These are phyloP conservation scores for Trichocladium antarcticum DNA, from an alignment of 495 filamentous ascomycete species.

Conservation along the genomic window DNA sequence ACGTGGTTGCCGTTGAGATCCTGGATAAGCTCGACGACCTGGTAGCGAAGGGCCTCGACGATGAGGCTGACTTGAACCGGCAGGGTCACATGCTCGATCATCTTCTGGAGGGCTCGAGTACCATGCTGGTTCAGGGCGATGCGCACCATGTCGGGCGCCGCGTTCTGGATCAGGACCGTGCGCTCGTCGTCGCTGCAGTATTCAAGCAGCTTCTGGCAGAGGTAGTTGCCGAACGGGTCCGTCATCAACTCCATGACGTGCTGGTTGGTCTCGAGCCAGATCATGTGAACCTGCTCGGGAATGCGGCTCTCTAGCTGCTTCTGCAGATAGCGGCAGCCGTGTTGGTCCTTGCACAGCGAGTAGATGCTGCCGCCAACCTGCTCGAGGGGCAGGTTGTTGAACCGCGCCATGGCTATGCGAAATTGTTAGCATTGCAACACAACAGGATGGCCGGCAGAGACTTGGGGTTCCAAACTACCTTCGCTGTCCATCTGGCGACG, in stretches of 20 bases:
- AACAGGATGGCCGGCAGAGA: too few species aligned
- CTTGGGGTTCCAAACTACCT: slow-evolving; percentile 29
- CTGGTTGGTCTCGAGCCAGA: slow-evolving; percentile 81
- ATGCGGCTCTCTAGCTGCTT: slow-evolving; percentile 90
- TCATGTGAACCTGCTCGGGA: slow-evolving; percentile 73
- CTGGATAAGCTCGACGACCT: slow-evolving; percentile 87
- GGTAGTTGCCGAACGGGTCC: slow-evolving; percentile 96
- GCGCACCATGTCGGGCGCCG: slow-evolving; percentile 68
- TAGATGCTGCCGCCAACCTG: slow-evolving; percentile 72
- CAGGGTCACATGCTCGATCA: slow-evolving; percentile 92
- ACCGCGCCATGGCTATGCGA: slow-evolving; percentile 50
- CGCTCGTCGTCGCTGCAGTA: slow-evolving; percentile 89
- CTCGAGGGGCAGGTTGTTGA: slow-evolving; percentile 66
- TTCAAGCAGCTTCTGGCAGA: slow-evolving; percentile 94
- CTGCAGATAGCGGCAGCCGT: slow-evolving; percentile 90
- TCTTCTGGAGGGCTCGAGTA: slow-evolving; percentile 92
- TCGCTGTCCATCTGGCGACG: slow-evolving; percentile 56
- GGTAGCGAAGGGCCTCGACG: slow-evolving; percentile 60
- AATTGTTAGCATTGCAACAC: neutral
- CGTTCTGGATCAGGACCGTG: slow-evolving; percentile 81
- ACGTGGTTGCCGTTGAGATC: slow-evolving; percentile 98
- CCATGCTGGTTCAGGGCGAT: slow-evolving; percentile 96
- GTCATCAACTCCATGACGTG: slow-evolving; percentile 97
- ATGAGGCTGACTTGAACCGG: slow-evolving; percentile 67
- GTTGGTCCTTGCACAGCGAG: slow-evolving; percentile 86